Conservation (phyloP, 1,284 basidiomycete genomes). For the Athelia sp. region DNA sequence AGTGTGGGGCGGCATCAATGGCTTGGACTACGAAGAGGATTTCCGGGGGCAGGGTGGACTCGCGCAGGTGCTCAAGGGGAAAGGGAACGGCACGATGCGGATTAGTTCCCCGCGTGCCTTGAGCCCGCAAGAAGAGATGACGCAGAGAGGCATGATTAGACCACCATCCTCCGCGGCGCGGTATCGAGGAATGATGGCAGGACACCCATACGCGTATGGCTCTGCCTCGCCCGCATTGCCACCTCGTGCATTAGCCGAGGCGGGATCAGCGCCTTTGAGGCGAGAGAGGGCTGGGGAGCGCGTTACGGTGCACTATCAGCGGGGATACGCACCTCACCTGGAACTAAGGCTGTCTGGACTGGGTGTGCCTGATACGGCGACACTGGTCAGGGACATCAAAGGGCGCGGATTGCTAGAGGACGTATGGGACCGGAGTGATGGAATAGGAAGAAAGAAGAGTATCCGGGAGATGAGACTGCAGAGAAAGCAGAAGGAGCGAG, state of each 20-base stretch:
- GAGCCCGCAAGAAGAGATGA: too few relatives aligned
- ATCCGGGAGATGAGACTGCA: too few relatives aligned
- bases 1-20: constrained; percentile 37
- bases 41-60: too few relatives aligned
- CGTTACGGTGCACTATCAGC: constrained; percentile 51
- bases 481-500: too few relatives aligned
- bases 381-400: constrained; percentile 24
- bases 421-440: too few relatives aligned
- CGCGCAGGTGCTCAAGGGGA: too few relatives aligned
- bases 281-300: constrained; percentile 26
- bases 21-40: too few relatives aligned
- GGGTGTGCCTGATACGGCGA: constrained; percentile 12
- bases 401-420: too few relatives aligned
- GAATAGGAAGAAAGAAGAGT: too few relatives aligned
- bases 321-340: constrained; percentile 49
- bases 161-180: neutral
- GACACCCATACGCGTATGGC: neutral
- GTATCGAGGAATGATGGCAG: neutral
- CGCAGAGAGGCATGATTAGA: too few relatives aligned
- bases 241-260: constrained; percentile 17
- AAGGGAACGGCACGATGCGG: too few relatives aligned
- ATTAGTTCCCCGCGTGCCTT: too few relatives aligned
- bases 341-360: constrained; percentile 58
- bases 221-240: neutral
- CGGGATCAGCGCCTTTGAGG: constrained; percentile 19